A percentile compares a stretch with the other conserved stretches of the same genome.
phyloP scores from a whole-genome alignment of 2,329 filamentous ascomycete genomes.

The Biscogniauxia sp. region DNA sequence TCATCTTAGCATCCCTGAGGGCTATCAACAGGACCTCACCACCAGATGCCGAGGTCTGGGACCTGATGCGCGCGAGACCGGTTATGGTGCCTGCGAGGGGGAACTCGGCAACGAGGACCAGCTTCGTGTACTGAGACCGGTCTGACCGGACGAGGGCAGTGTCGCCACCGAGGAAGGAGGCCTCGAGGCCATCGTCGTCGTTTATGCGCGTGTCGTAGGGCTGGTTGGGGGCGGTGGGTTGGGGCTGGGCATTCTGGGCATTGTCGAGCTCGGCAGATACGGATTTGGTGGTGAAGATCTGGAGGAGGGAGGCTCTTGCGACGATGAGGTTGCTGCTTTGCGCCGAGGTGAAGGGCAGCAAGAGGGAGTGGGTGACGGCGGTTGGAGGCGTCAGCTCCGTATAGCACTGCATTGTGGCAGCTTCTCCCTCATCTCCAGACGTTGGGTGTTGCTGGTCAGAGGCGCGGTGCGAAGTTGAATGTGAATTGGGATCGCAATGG shows the following conservation, averaged over 20 bases:
- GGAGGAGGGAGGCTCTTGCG: constrained; percentile 87
- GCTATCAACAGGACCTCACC: constrained; percentile 82
- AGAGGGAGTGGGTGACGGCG: constrained; percentile 85
- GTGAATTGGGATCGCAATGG: not conserved
- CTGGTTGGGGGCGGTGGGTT: constrained; percentile 41
- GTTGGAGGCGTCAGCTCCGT: constrained; percentile 92
- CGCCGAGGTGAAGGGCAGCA: constrained; percentile 72
- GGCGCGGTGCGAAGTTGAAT: constrained; percentile 3
- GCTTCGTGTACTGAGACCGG: constrained; percentile 66
- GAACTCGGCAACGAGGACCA: constrained; percentile 83
- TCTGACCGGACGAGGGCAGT: constrained; percentile 60
- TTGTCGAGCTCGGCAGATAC: constrained; percentile 62
- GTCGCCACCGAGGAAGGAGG: constrained; percentile 65
- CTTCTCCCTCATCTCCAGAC: constrained; percentile 28
- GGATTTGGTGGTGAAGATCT: constrained; percentile 77
- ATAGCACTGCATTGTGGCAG: constrained; percentile 83
- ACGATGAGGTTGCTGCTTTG: constrained; percentile 82
- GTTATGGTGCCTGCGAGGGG: constrained; percentile 80
- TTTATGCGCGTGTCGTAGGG: constrained; percentile 52
- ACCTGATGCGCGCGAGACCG: constrained; percentile 75
- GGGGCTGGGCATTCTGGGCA: constrained; percentile 37
- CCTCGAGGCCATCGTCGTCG: constrained; percentile 63
- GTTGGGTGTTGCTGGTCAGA: not conserved
- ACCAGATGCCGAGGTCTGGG: constrained; percentile 69
- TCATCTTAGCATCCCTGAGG: constrained; percentile 88